phyloP scores from a whole-genome alignment of 1,139 yeast species.

The Spencermartinsiella ligniputridi region DNA sequence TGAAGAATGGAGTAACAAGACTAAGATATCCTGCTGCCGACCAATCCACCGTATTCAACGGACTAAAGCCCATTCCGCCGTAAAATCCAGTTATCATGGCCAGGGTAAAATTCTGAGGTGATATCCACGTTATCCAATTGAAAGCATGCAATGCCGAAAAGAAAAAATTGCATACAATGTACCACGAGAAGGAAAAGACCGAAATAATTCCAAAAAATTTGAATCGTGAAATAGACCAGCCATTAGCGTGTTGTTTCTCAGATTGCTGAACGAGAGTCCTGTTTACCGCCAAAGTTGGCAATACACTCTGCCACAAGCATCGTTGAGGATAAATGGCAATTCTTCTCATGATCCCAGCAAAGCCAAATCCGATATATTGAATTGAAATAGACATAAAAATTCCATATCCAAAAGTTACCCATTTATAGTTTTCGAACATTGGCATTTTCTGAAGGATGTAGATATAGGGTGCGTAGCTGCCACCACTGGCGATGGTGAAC shows the following conservation, averaged over 20 bases:
- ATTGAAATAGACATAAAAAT: constrained; percentile 47
- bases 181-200: constrained; percentile 41
- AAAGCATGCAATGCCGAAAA: constrained; percentile 48
- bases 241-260: constrained; percentile 35
- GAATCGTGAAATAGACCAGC: constrained; percentile 49
- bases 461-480: constrained; percentile 38
- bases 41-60: constrained; percentile 51
- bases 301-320: constrained; percentile 53
- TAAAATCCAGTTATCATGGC: constrained; percentile 55
- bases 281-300: constrained; percentile 56
- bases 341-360: constrained; percentile 57
- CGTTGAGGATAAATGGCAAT: constrained; percentile 55
- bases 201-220: constrained; percentile 41
- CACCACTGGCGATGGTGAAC: constrained; percentile 29
- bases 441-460: constrained; percentile 28
- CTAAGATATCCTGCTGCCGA: constrained; percentile 33
- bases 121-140: constrained; percentile 62
- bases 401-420: constrained; percentile 51
- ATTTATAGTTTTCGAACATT: constrained; percentile 39
- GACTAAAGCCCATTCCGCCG: constrained; percentile 52
- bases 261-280: constrained; percentile 44
- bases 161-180: constrained; percentile 54
- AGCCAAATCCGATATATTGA: constrained; percentile 58
- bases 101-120: constrained; percentile 49
- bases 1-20: constrained; percentile 43